Evolutionary conservation across 2,329 filamentous ascomycete genomes (phyloP).

Genomic region (Beauveria sp.): DNA sequence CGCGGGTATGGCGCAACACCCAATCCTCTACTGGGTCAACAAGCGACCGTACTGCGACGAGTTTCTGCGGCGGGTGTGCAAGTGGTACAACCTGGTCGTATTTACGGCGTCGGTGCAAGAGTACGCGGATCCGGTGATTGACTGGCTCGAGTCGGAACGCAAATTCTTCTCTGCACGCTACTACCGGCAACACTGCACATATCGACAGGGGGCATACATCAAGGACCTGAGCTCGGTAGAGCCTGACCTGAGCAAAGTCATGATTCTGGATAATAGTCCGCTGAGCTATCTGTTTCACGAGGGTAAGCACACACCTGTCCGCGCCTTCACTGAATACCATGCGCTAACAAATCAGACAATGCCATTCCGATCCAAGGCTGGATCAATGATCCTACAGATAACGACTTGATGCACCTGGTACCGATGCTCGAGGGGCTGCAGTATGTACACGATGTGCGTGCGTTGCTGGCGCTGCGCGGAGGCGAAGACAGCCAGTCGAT

Average conservation of each 20-base stretch:
- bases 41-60: constrained; percentile 96
- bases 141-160: constrained; percentile 93
- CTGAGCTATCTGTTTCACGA: constrained; percentile 98
- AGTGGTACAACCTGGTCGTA: constrained; percentile 96
- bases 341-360: constrained; percentile 59
- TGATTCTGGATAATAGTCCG: constrained; percentile 98
- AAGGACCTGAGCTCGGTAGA: constrained; percentile 95
- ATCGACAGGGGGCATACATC: constrained; percentile 92
- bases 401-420: constrained; percentile 85
- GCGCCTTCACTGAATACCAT: neutral
- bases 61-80: constrained; percentile 83
- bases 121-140: constrained; percentile 96
- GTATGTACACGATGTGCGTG: constrained; percentile 92
- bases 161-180: constrained; percentile 93
- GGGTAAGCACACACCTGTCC: constrained; percentile 48
- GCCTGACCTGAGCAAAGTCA: constrained; percentile 93
- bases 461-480: constrained; percentile 77
- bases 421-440: constrained; percentile 90
- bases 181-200: constrained; percentile 96
- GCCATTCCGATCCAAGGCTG: constrained; percentile 98
- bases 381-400: constrained; percentile 98
- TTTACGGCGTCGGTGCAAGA: constrained; percentile 98
- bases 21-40: constrained; percentile 97
- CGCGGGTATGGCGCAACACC: constrained; percentile 62
- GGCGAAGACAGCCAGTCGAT: constrained; percentile 67